phyloP scores from a whole-genome alignment of 306 rosid species.

The Inga laurina region DNA sequence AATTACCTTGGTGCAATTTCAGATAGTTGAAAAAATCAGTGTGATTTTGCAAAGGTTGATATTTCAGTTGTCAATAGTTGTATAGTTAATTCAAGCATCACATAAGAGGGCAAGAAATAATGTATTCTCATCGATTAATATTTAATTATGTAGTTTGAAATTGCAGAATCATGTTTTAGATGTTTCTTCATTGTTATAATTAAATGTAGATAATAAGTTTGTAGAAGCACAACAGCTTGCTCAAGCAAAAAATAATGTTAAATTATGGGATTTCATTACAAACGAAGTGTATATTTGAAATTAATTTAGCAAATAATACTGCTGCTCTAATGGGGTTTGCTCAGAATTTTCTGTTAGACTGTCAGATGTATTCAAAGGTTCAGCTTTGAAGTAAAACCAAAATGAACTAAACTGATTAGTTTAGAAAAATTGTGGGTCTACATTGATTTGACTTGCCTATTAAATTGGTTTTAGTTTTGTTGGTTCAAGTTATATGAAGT shows the following conservation, averaged over 20 bases:
- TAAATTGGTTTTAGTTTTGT: too few relatives aligned
- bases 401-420: not conserved
- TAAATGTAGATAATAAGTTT: not conserved
- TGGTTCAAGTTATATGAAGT: too few relatives aligned
- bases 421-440: too few relatives aligned
- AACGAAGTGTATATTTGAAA: not conserved
- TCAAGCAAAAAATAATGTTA: not conserved
- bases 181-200: not conserved
- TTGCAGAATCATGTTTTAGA: not conserved
- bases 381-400: not conserved
- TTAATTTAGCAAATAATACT: not conserved
- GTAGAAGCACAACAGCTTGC: not conserved
- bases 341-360: not conserved
- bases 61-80: not conserved
- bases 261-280: not conserved
- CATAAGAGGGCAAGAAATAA: not conserved
- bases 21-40: not conserved
- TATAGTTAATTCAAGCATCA: not conserved
- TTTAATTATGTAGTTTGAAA: not conserved
- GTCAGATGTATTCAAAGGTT: not conserved
- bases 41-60: not conserved
- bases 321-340: not conserved
- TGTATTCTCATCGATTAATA: not conserved
- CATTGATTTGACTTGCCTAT: too few relatives aligned
- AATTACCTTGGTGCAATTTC: not conserved